Evolutionary conservation across 2,329 filamentous ascomycete species (phyloP), one percentile per base, ranked within the genome.

Genomic region (Thelonectria discophora): DNA sequence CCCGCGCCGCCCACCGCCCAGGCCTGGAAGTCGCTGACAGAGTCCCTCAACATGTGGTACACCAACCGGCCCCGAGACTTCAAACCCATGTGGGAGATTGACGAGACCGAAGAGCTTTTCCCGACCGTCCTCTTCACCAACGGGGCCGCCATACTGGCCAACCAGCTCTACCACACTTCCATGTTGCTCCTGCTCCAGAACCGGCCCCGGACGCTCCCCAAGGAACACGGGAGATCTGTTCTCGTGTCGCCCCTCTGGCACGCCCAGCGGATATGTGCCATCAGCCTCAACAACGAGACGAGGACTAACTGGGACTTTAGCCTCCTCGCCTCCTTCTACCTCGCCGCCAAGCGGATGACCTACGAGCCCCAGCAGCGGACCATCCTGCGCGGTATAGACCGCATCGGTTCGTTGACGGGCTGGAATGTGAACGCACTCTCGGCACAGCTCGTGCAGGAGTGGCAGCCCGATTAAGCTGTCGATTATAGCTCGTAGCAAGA

Each of bases 131-230:
- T 79, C 17, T 79, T 78, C 58, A 78, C 75, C 53, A 78, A 72
- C 64, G 75, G 72, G 20, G 75, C 76, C 12, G 73, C 79, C 0
- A 70, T 85, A 17, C 69, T 85, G 0, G 84, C 82, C 3, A 87
- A 86, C 62, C 84, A 86, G 65, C 74, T 86, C 3, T 86, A 85
- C 66, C 85, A 87, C 64, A 84, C 84, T 1, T 82, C 83, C 2
- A 83, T 84, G 75, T 69, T 86, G 8, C 69, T 86, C 0, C 72
- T 87, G 57, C 76, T 87, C 17, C 81, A 81, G 58, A 78, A 81
- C 65, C 81, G 80, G 60, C 84, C 84, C 17, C 77, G 80, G 5
- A 81, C 78, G 3, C 70, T 79, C 4, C 72, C 71, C 8, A 68
- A 74, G 1, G 67, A 72, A 12, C 70, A 72, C 20, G 70, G 73